Percentiles rank a stretch among this genome's conserved stretches.
Evolutionary conservation across 139 green algal species (phyloP).

Genomic region (Spirogloea muscicola): DNA sequence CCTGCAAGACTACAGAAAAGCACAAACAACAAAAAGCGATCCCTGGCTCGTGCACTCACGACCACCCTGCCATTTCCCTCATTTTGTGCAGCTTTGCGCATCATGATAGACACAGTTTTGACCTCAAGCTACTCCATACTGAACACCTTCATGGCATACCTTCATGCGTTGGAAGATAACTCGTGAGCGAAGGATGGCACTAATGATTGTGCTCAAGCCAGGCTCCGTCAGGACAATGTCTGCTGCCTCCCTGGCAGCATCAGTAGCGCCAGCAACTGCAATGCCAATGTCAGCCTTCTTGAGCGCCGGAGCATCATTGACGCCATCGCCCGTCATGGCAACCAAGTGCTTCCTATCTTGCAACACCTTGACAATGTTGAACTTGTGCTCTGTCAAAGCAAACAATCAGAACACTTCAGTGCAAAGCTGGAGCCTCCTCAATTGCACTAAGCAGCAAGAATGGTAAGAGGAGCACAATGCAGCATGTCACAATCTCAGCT

Average conservation of each 20-base stretch:
- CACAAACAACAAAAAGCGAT: too few relatives aligned
- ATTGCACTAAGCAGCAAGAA: constrained; percentile 7
- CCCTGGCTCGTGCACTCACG: too few relatives aligned
- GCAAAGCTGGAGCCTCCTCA: too few relatives aligned
- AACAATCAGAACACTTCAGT: too few relatives aligned
- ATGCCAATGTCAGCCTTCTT: constrained; percentile 83
- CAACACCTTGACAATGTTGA: constrained; percentile 48
- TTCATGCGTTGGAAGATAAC: constrained; percentile 36
- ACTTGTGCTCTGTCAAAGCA: constrained; percentile 51
- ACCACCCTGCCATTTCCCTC: too few relatives aligned
- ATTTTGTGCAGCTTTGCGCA: too few relatives aligned
- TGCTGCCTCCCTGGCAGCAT: constrained; percentile 76
- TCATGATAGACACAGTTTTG: too few relatives aligned
- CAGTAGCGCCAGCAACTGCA: constrained; percentile 73
- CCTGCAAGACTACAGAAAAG: too few relatives aligned
- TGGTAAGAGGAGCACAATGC: neutral
- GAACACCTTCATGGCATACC: too few relatives aligned
- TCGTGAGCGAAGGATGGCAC: constrained; percentile 33
- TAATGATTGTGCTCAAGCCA: constrained; percentile 72
- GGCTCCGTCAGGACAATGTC: constrained; percentile 85
- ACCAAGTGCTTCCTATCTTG: constrained; percentile 30
- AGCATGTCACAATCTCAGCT: neutral
- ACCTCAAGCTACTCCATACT: too few relatives aligned
- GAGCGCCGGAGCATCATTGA: constrained; percentile 84
- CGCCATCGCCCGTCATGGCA: constrained; percentile 86